Conservation (phyloP, 306 rosid species). For the Crataegus laevigata region DNA sequence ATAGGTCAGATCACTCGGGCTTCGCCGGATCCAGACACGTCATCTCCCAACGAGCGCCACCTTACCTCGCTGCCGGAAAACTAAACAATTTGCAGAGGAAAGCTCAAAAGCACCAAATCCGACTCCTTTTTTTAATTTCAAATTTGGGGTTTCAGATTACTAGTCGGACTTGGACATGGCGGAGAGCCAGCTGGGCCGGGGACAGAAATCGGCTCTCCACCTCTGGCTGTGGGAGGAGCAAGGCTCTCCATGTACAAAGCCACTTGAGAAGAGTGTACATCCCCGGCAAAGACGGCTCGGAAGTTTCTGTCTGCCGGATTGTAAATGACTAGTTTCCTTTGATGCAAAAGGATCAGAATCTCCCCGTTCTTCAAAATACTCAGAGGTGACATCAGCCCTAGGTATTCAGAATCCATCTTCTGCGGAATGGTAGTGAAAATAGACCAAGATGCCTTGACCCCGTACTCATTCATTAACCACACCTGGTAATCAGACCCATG, state of each 20-base stretch:
- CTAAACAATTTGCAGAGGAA: not conserved
- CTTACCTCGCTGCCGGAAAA: not conserved
- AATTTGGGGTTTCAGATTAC: not conserved
- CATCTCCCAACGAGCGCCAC: conserved; percentile 5
- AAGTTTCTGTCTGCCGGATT: not conserved
- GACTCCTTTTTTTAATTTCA: not conserved
- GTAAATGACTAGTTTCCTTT: not conserved
- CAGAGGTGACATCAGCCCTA: conserved; percentile 9
- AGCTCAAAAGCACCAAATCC: not conserved
- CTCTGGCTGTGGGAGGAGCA: conserved; percentile 32
- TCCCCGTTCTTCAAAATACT: not conserved
- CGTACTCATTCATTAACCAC: conserved; percentile 6
- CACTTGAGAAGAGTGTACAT: not conserved
- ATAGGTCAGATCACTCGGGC: conserved; percentile 20
- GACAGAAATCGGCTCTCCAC: conserved; percentile 58
- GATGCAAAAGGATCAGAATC: conserved; percentile 4
- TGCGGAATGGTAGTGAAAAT: conserved; percentile 10
- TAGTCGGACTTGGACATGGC: conserved; percentile 51
- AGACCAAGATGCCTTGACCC: conserved; percentile 8
- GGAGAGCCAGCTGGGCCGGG: conserved; percentile 78
- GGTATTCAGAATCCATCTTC: conserved; percentile 7
- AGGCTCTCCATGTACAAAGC: not conserved
- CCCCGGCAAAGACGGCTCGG: not conserved
- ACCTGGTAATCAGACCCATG: conserved; percentile 5
- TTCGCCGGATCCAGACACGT: conserved; percentile 10